A percentile compares a stretch with the other conserved stretches of the same genome.
phyloP scores from a whole-genome alignment of 495 filamentous ascomycete genomes.

The Trichoderma erinaceum region DNA sequence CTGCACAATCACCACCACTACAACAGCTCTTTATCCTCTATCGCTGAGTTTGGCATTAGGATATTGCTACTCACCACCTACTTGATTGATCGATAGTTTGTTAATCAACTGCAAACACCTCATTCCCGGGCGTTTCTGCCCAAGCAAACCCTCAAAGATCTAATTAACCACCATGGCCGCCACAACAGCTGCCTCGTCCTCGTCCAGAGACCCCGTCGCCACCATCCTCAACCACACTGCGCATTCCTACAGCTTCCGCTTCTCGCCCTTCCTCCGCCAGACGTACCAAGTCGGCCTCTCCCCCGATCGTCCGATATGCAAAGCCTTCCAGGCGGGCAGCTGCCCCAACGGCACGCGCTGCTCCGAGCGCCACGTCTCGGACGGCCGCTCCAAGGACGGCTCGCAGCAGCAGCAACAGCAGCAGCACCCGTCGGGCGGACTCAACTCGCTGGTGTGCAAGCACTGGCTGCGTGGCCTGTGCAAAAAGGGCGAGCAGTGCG shows the following conservation, averaged over 20 bases:
- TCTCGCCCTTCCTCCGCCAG: conserved; percentile 65
- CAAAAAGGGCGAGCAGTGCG: conserved; percentile 93
- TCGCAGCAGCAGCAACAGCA: conserved; percentile 4
- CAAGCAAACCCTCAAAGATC: neutral
- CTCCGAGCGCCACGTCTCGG: conserved; percentile 50
- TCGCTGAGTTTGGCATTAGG: neutral
- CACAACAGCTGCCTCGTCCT: conserved; percentile 30
- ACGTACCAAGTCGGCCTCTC: conserved; percentile 72
- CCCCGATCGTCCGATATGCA: conserved; percentile 70
- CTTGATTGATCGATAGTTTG: neutral
- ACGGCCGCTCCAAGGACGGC: neutral
- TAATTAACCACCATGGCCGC: conserved; percentile 19
- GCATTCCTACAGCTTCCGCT: conserved; percentile 61
- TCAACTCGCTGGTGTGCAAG: conserved; percentile 83
- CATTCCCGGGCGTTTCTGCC: neutral
- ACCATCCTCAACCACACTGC: conserved; percentile 48
- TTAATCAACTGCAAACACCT: neutral
- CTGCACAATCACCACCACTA: neutral
- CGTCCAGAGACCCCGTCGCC: conserved; percentile 19
- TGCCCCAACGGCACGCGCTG: conserved; percentile 73
- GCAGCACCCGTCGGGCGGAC: conserved; percentile 31
- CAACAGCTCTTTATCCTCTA: neutral
- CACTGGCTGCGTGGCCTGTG: conserved; percentile 96
- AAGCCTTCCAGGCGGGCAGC: conserved; percentile 63
- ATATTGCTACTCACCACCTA: neutral